Base-by-base conservation (phyloP, 257 asterid genomes). In the Echium plantagineum region DNA sequence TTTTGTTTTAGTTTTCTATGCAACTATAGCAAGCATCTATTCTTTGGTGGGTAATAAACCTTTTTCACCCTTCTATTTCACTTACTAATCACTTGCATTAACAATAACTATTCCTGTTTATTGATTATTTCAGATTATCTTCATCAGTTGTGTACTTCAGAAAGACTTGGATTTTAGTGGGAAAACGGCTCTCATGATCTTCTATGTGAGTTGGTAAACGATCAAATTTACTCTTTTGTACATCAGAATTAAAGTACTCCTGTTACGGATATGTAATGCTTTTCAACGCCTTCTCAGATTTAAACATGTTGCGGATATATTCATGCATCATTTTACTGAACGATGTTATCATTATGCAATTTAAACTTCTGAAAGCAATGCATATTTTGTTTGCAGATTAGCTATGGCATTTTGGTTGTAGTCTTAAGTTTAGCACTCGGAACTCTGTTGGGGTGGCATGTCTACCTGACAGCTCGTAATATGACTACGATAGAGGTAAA, bases 401-500 rank as follows among this genome's bases (percentile, higher is more conserved):
- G 74, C 22, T 80, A 83, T 64, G 95, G 94, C 69, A 9, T 69
- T 7, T 35, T 81, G 69, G 30, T 72, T 61, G 15, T 75, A 17
- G 67, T 80, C 65, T 73, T 89, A 67, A 77, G 87, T 71, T 19
- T 83, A 66, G 73, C 77, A 6, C 77, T 93, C 30, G 96, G 94
- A 71, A 72, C 81, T 38, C 85, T 93, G 51, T 70, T 89, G 64
- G 63, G 77, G 72, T 93, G 97, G 97, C 94, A 93, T 81, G 60
- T 84, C 60, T 93, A 86, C 79, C 97, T 93, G 58, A 82, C 77
- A 56, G 71, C 75, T 66, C 84, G 63, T 70, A 93, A 93, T 72
- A 71, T 84, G 91, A 93, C 97, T 55, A 88, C 97, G 31, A 89
- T 89, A 71, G 98, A 93, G 90, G 98, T 88, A 75, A 71, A 15